phyloP scores from a whole-genome alignment of 345 rosid species.

The Populus nigra region DNA sequence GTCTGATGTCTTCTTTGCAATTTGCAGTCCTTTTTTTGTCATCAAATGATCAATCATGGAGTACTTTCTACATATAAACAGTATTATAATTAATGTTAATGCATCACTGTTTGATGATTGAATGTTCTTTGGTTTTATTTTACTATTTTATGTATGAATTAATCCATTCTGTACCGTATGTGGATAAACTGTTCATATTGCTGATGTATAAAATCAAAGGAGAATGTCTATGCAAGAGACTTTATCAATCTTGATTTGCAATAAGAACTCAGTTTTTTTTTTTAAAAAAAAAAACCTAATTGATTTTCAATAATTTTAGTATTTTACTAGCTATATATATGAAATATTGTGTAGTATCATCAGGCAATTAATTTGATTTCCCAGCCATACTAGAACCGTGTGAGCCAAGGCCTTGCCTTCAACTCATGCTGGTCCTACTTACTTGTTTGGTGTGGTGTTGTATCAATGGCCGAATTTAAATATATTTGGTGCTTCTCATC shows the following conservation, averaged over 20 bases:
- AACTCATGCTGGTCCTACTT: not conserved
- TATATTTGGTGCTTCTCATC: not conserved
- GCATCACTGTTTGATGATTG: not conserved
- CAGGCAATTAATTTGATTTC: too few relatives aligned
- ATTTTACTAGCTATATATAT: not conserved
- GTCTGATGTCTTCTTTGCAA: not conserved
- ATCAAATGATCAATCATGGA: not conserved
- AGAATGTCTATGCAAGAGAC: too few relatives aligned
- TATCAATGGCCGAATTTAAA: constrained; percentile 2
- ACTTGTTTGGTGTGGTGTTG: constrained; percentile 14
- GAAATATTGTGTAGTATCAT: too few relatives aligned
- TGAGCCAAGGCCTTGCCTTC: not conserved
- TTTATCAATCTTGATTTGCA: not conserved
- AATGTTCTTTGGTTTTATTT: too few relatives aligned
- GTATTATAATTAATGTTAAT: too few relatives aligned
- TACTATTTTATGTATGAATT: not conserved
- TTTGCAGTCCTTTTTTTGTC: not conserved
- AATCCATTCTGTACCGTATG: not conserved
- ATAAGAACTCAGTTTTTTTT: not conserved
- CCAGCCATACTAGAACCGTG: not conserved
- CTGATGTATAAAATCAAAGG: too few relatives aligned
- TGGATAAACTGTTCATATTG: not conserved
- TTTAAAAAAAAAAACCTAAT: too few relatives aligned
- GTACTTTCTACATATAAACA: not conserved
- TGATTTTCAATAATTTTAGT: not conserved